phyloP scores from a whole-genome alignment of 1,139 yeast species.

The Suhomyces ambrosiae region DNA sequence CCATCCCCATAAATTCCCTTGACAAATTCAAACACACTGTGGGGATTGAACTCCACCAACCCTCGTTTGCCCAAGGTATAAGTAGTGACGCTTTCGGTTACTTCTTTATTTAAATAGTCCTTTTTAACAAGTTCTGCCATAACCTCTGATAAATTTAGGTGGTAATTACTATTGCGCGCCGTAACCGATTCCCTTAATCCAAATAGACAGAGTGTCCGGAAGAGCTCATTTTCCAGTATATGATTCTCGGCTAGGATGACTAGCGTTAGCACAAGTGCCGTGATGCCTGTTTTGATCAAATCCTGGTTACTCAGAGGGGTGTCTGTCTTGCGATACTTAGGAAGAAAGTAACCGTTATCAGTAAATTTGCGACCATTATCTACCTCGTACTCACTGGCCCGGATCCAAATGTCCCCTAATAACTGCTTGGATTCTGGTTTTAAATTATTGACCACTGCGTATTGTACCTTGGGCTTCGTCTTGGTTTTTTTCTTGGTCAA shows the following conservation, averaged over 20 bases:
- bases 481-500: conserved; percentile 12
- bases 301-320: conserved; percentile 28
- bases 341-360: conserved; percentile 21
- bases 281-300: conserved; percentile 33
- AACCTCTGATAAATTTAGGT: conserved; percentile 27
- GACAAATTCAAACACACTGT: conserved; percentile 30
- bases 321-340: conserved; percentile 17
- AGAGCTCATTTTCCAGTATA: conserved; percentile 30
- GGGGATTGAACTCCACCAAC: conserved; percentile 37
- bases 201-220: conserved; percentile 25
- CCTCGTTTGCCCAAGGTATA: conserved; percentile 40
- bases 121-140: conserved; percentile 33
- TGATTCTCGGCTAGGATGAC: conserved; percentile 39
- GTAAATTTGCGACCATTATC: conserved; percentile 17
- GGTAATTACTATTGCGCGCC: conserved; percentile 26
- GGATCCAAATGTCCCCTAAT: conserved; percentile 23
- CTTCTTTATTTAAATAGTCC: conserved; percentile 34
- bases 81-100: conserved; percentile 21
- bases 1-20: conserved; percentile 30
- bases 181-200: conserved; percentile 32
- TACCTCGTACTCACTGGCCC: conserved; percentile 12
- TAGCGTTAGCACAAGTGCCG: conserved; percentile 29
- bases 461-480: conserved; percentile 16
- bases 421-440: conserved; percentile 21
- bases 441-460: conserved; percentile 25